Evolutionary conservation across 164 flowering plant genomes (phyloP), one percentile per base, ranked within the genome.

Genomic region (Stephania japonica): DNA sequence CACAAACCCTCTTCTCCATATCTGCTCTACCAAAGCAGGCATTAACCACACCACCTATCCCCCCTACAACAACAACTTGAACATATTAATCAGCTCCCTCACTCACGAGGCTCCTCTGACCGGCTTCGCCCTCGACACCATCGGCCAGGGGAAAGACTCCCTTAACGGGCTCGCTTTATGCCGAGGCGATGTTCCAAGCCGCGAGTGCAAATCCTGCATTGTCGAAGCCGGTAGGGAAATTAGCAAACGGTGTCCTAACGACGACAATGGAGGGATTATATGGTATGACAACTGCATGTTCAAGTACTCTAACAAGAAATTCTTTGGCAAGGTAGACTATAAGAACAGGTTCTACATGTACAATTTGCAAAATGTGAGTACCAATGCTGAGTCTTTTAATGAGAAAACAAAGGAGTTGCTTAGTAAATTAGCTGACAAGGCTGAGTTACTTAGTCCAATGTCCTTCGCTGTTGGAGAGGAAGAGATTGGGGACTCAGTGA

Each of bases 271-370:
- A 1, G 87, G 80, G 0, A 69, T 78, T 50, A 77, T 81, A 14
- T 88, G 85, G 86, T 83, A 81, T 41, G 88, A 85, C 62, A 41
- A 83, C 59, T 88, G 91, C 47, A 67, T 78, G 24, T 63, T 86
- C 41, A 80, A 79, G 64, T 86, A 85, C 83, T 79, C 86, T 0
- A 49, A 81, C 50, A 3, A 3, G 9, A 61, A 75, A 2, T 84
- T 85, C 85, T 81, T 84, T 32, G 85, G 85, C 8, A 64, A 75
- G 42, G 73, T 80, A 1, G 84, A 82, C 47, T 49, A 41, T 24
- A 21, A 56, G 9, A 72, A 72, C 78, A 76, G 14, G 72, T 71
- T 86, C 70, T 83, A 79, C 27, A 64, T 84, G 80, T 80, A 67
- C 77, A 85, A 82, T 47, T 1, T 73, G 32, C 50, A 73, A 1